Conservation (phyloP, 305 asterid species). For the Ajuga reptans region DNA sequence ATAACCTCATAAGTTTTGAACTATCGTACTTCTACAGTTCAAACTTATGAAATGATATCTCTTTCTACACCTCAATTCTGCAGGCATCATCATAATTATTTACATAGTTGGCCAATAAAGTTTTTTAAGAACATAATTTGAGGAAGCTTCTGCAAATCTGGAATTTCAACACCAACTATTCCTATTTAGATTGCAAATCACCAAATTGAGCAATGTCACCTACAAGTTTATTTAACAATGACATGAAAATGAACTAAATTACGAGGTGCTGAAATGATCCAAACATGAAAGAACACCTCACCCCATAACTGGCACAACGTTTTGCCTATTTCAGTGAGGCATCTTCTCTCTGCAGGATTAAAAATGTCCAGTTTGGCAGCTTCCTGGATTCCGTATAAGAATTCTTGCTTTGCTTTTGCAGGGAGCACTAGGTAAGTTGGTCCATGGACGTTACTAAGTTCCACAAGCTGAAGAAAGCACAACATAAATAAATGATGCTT, state of each 20-base stretch:
- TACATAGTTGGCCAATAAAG: neutral
- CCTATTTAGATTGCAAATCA: neutral
- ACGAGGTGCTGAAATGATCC: conserved; percentile 2
- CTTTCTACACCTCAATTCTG: neutral
- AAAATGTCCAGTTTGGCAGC: conserved; percentile 40
- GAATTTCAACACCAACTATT: neutral
- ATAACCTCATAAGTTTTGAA: neutral
- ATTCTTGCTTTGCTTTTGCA: conserved; percentile 55
- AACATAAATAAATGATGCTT: neutral
- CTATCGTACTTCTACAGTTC: neutral
- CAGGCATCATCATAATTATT: neutral
- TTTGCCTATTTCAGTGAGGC: conserved; percentile 50
- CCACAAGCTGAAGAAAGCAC: conserved; percentile 51
- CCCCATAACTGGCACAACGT: conserved; percentile 66
- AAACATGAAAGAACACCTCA: conserved; percentile 32
- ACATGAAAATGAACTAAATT: neutral
- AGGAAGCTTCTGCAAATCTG: neutral
- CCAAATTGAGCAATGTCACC: neutral
- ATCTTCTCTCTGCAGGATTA: conserved; percentile 58
- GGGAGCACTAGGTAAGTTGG: conserved; percentile 47
- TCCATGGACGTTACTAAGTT: conserved; percentile 53
- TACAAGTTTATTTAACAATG: conserved; percentile 11
- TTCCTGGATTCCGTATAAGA: conserved; percentile 60
- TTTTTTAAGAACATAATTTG: neutral
- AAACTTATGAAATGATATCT: neutral